phyloP scores from a whole-genome alignment of 441 rosid species.

The Viola pubescens region DNA sequence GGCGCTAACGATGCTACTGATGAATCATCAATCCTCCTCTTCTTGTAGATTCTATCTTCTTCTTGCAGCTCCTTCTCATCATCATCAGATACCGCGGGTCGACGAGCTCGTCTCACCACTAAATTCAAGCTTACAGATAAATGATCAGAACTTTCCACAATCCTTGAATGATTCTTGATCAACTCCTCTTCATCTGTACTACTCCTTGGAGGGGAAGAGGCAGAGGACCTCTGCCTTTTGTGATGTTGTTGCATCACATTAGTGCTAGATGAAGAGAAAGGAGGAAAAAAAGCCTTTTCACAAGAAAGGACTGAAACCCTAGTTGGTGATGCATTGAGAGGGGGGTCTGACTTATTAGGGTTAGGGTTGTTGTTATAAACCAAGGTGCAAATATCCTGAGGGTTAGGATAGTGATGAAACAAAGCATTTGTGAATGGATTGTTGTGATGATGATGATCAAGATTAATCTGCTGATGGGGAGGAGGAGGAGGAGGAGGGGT shows the following conservation, averaged over 20 bases:
- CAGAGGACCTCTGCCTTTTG: slow-evolving; percentile 11
- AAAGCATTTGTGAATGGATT: slow-evolving; percentile 13
- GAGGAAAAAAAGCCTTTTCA: slow-evolving; percentile 21
- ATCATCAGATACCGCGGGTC: slow-evolving; percentile 22
- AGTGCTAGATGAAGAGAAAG: slow-evolving; percentile 22
- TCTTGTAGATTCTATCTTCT: slow-evolving; percentile 27
- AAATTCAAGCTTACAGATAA: slow-evolving; percentile 55
- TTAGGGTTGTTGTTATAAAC: slow-evolving; percentile 41
- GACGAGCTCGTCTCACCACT: slow-evolving; percentile 36
- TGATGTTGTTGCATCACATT: slow-evolving; percentile 19
- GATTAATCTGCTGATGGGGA: slow-evolving; percentile 19
- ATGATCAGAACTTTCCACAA: slow-evolving; percentile 31
- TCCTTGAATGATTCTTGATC: slow-evolving; percentile 18
- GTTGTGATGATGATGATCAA: slow-evolving; percentile 22
- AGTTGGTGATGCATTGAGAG: slow-evolving; percentile 30
- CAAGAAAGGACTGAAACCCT: slow-evolving; percentile 30
- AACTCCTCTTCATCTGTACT: slow-evolving; percentile 17
- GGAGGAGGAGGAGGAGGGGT: slow-evolving; percentile 3
- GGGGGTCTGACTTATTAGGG: slow-evolving; percentile 42
- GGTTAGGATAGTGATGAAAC: slow-evolving; percentile 27
- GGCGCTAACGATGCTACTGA: slow-evolving; percentile 33
- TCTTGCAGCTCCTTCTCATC: slow-evolving; percentile 30
- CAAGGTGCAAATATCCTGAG: slow-evolving; percentile 36
- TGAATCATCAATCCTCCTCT: slow-evolving; percentile 30
- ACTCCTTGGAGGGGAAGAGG: slow-evolving; percentile 25